Base-by-base conservation (phyloP, 2,329 filamentous ascomycete genomes). In the Neobulgaria alba region DNA sequence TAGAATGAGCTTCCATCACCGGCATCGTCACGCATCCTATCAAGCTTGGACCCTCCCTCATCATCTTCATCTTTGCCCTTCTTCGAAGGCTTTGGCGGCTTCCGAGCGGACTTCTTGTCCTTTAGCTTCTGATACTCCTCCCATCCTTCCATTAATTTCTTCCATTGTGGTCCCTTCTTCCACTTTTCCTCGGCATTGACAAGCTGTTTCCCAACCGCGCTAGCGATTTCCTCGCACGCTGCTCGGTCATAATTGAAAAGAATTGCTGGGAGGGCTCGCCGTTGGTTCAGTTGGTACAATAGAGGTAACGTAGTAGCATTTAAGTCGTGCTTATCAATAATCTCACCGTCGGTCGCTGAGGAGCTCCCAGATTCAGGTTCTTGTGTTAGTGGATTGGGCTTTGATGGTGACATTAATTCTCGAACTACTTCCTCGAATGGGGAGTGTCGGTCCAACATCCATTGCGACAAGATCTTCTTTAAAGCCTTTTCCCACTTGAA, bases 231-330 rank as follows among this genome's bases (percentile, higher is more conserved):
- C 58, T 87, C 82, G 52, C 85, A 89, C 20, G 65, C 60, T 2
- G 60, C 59, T 35, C 82, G 75, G 48, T 88, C 80, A 51, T 85
- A 90, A 55, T 85, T 85, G 66, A 90, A 90, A 1, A 88, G 59
- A 10, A 90, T 77, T 0, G 80, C 83, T 0, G 84, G 85, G 1
- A 90, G 66, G 0, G 79, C 81, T 41, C 75, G 72, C 41, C 77
- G 73, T 12, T 67, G 64, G 36, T 85, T 72, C 1, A 88, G 66
- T 21, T 77, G 70, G 12, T 64, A 68, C 0, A 82, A 63, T 20
- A 85, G 61, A 1, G 76, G 69, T 14, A 83, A 61, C 3, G 72
- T 76, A 8, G 69, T 72, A 16, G 55, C 51, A 20, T 60, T 51
- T 9, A 71, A 50, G 40, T 61, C 53, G n/a, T 59, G 45, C 3